Base-by-base conservation (phyloP, 345 rosid genomes). In the Salix koriyanagi region DNA sequence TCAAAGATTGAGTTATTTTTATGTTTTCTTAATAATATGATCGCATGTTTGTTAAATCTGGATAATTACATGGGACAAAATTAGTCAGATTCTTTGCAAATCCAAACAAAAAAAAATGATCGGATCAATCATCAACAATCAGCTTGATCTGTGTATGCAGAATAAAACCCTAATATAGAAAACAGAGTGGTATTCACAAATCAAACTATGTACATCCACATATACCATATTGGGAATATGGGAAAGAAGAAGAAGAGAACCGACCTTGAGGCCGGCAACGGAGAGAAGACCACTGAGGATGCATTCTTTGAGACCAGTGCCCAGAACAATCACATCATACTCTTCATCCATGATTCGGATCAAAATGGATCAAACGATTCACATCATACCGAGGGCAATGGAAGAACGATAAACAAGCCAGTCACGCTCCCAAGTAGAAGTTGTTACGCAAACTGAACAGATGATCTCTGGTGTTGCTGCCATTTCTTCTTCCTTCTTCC, bases 271-370 rank as follows among this genome's bases (percentile, higher is more conserved):
- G 76, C 99, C 94, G 65, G 92, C 98, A 77, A 96, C 99, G 69
- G 99, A 96, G 88, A 96, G 99, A 73, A 96, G 97, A 41, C 99
- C 99, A 75, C 98, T 94, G 75, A 96, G 97, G 87, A 96, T 96
- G 85, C 99, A 96, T 84, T 96, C 99, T 82, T 96, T 96, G 84
- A 96, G 99, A 77, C 99, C 99, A 62, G 99, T 96, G 48, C 99
- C 99, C 52, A 96, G 82, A 52, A 96, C 99, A 4, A 96, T 81
- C 30, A 91, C 97, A 75, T 96, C 97, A 67, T 96, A 93, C 84
- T 90, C 96, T 75, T 96, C 98, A 75, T 96, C 99, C 99, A 94
- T 96, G 79, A 68, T 73, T 58, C 62, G 10, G 32, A 30, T 30
- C 32, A 30, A 30, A 30, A 30, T 30, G 32, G 32, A 32, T 32